Percentiles rank a stretch among this genome's conserved stretches.
Evolutionary conservation across 73 alveolate species (phyloP).

Genomic region (Stentor roeselii): DNA sequence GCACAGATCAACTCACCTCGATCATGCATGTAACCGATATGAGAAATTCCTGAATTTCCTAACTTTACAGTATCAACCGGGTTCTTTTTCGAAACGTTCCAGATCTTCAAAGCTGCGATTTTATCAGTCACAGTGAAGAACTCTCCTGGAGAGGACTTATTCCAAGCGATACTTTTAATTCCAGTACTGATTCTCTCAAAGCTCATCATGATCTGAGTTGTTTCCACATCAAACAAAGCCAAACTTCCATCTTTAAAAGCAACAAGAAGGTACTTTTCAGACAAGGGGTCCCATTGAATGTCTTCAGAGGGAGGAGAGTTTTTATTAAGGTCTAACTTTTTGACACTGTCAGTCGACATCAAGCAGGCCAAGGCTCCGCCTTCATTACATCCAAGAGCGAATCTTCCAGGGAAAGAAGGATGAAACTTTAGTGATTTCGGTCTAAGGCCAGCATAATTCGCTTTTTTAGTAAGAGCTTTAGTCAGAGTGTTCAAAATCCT

Average conservation of each 20-base stretch:
- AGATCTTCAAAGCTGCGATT: slow-evolving; percentile 67
- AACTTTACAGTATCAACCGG: slow-evolving; percentile 59
- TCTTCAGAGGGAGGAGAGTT: slow-evolving; percentile 5
- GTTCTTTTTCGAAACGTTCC: slow-evolving; percentile 70
- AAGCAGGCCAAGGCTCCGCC: slow-evolving; percentile 33
- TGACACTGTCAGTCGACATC: slow-evolving; percentile 22
- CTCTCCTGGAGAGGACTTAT: slow-evolving; percentile 75
- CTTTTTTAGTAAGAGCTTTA: neutral
- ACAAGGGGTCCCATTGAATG: slow-evolving; percentile 32
- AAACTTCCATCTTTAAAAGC: slow-evolving; percentile 43
- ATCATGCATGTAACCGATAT: slow-evolving; percentile 45
- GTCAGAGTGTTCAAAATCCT: neutral
- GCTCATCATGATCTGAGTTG: neutral
- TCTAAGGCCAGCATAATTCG: slow-evolving; percentile 10
- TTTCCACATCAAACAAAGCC: slow-evolving; percentile 34
- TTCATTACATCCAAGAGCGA: slow-evolving; percentile 49
- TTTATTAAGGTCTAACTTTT: slow-evolving; percentile 17
- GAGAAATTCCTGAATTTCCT: slow-evolving; percentile 57
- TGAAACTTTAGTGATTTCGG: slow-evolving; percentile 52
- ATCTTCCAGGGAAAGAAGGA: slow-evolving; percentile 37
- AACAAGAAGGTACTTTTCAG: slow-evolving; percentile 46
- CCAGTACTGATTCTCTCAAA: slow-evolving; percentile 77
- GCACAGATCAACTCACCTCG: slow-evolving; percentile 54
- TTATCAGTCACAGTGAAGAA: slow-evolving; percentile 66
- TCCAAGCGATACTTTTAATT: slow-evolving; percentile 65